These are phyloP conservation scores for Blastobotrys aristatus DNA, from an alignment of 1,139 yeast genomes.

Conservation along the genomic window DNA sequence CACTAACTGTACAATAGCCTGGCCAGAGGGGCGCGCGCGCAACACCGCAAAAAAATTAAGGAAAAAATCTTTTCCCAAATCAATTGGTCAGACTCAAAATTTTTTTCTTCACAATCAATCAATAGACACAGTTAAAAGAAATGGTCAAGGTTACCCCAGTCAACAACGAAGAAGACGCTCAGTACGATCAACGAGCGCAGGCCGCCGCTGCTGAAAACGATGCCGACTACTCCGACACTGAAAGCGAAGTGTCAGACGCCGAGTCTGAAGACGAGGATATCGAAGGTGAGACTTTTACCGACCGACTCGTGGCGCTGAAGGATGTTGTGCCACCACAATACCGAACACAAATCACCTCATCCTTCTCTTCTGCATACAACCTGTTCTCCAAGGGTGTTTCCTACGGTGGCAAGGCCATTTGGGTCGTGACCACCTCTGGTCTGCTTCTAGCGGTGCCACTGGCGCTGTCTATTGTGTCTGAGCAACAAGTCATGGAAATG, in stretches of 20 bases:
- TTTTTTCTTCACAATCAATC: neutral
- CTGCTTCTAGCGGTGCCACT: conserved; percentile 89
- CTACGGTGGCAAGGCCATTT: conserved; percentile 67
- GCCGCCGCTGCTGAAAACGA: conserved; percentile 32
- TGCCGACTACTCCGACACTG: conserved; percentile 33
- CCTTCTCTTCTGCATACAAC: conserved; percentile 32
- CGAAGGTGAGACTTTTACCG: conserved; percentile 76
- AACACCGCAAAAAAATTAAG: neutral
- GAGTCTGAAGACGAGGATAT: conserved; percentile 70
- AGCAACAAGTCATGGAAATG: conserved; percentile 89
- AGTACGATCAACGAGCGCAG: conserved; percentile 38
- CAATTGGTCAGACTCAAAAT: neutral
- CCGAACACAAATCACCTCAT: conserved; percentile 47
- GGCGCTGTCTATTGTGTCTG: conserved; percentile 82
- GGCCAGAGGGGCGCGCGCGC: neutral
- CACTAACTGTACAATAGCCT: too few species aligned
- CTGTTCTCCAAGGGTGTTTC: conserved; percentile 40
- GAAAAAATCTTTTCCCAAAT: neutral
- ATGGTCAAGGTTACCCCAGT: conserved; percentile 77
- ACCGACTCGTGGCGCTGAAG: conserved; percentile 84
- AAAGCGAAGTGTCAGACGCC: conserved; percentile 43
- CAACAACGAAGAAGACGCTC: conserved; percentile 38
- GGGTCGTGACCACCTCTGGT: conserved; percentile 82
- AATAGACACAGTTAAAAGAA: conserved; percentile 17
- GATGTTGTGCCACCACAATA: conserved; percentile 89